Evolutionary conservation across 108 stramenopile genomes (phyloP), one percentile per base, ranked within the genome.

Genomic region (Pinguiococcus pyrenoidosus): DNA sequence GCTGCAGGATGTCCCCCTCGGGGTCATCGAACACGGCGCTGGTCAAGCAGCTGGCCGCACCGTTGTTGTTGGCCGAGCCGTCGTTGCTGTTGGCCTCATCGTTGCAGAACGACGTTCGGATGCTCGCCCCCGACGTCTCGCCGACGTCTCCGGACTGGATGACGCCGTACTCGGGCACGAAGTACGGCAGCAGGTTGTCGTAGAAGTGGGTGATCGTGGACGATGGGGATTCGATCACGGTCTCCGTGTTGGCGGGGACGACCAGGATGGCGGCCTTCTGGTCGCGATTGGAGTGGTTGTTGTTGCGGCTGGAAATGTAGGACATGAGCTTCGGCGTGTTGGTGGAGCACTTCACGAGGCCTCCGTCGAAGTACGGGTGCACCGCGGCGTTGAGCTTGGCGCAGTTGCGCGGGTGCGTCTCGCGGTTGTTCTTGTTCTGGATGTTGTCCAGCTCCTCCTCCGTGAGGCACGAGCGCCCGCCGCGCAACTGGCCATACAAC

Each of bases 251-350:
- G 18, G 25, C 8, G 35, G 51, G 43, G 41, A 14, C 46, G 4
- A 64, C 62, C 43, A 55, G 58, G 46, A 70, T 41, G 32, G 50
- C 22, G 14, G 43, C 68, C 21, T 46, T 64, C 23, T 70, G 56
- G 29, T 63, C 55, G 17, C 68, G 17, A 37, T 70, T 70, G 8
- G 55, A 57, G 51, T 64, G 59, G 68, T 70, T 70, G 62, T 70
- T 70, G 57, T 70, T 70, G 16, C 68, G 48, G 7, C 56, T 50
- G 22, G 38, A 37, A 32, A 59, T 42, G 47, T 50, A 64, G 6
- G 57, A 26, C 50, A 39, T 64, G 16, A 36, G 43, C 2, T 62
- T 62, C 22, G 27, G 10, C 21, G 42, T 23, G 8, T 20, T 8
- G 22, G 39, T 36, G 23, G 25, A 16, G n/a, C n/a, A n/a, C n/a